Conservation (phyloP, 73 alveolate species). For the Uronychia setigera region DNA sequence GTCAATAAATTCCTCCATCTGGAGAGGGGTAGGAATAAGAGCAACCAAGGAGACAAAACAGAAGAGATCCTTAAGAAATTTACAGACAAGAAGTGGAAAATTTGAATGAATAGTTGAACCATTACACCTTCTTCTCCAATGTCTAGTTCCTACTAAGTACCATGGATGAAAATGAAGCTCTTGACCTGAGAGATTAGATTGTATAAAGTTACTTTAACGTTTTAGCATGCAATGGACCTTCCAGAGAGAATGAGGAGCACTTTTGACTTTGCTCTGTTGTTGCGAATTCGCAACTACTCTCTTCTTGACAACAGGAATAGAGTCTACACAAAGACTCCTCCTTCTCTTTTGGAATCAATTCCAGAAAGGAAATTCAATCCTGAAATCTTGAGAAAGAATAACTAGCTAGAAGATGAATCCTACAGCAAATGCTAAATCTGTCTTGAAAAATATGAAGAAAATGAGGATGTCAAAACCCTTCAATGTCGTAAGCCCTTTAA, state of each 20-base stretch:
- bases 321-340: neutral
- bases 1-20: too few relatives aligned
- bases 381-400: neutral
- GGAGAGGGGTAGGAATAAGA: too few relatives aligned
- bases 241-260: neutral
- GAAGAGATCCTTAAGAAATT: neutral
- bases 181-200: neutral
- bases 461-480: conserved; percentile 61
- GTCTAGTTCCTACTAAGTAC: neutral
- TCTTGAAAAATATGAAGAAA: conserved; percentile 47
- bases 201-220: neutral
- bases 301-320: neutral
- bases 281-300: neutral
- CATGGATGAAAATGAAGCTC: neutral
- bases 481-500: too few relatives aligned
- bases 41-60: neutral
- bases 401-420: conserved; percentile 7
- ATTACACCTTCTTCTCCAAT: neutral
- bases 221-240: neutral
- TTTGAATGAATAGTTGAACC: neutral
- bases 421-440: conserved; percentile 67
- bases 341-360: neutral
- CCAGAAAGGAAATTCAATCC: neutral
- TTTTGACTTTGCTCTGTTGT: neutral
- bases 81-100: neutral